phyloP scores from a whole-genome alignment of 1,139 yeast genomes.

The Hyphopichia burtonii region DNA sequence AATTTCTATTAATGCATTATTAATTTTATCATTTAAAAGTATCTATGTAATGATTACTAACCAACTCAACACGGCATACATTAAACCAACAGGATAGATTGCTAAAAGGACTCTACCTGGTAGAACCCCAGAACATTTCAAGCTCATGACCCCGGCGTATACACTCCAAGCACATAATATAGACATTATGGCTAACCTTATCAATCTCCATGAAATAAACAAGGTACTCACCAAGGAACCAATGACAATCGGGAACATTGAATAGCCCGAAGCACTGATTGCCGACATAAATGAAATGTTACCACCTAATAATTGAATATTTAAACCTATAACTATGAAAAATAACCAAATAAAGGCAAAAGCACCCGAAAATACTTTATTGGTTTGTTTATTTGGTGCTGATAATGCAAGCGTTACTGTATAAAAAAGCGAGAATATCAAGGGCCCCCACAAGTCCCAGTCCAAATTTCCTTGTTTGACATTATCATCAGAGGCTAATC shows the following conservation, averaged over 20 bases:
- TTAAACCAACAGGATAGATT: constrained; percentile 74
- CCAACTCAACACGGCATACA: constrained; percentile 76
- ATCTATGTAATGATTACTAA: constrained; percentile 63
- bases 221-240: constrained; percentile 64
- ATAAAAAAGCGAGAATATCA: constrained; percentile 65
- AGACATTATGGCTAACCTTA: constrained; percentile 54
- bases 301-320: constrained; percentile 76
- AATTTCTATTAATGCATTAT: not conserved
- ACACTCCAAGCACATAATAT: constrained; percentile 70
- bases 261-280: constrained; percentile 77
- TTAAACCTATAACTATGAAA: constrained; percentile 58
- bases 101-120: constrained; percentile 73
- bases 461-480: constrained; percentile 45
- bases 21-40: not conserved
- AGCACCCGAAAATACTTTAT: constrained; percentile 51
- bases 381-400: constrained; percentile 37
- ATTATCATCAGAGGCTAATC: constrained; percentile 16
- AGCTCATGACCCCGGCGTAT: constrained; percentile 64
- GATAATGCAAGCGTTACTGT: constrained; percentile 54
- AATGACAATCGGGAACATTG: constrained; percentile 71
- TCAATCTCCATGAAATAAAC: constrained; percentile 47
- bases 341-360: constrained; percentile 54
- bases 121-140: constrained; percentile 66
- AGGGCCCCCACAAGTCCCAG: constrained; percentile 93
- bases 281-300: constrained; percentile 72